Evolutionary conservation across 768 basidiomycete genomes (phyloP).

Genomic region (Boletus reticulatus): DNA sequence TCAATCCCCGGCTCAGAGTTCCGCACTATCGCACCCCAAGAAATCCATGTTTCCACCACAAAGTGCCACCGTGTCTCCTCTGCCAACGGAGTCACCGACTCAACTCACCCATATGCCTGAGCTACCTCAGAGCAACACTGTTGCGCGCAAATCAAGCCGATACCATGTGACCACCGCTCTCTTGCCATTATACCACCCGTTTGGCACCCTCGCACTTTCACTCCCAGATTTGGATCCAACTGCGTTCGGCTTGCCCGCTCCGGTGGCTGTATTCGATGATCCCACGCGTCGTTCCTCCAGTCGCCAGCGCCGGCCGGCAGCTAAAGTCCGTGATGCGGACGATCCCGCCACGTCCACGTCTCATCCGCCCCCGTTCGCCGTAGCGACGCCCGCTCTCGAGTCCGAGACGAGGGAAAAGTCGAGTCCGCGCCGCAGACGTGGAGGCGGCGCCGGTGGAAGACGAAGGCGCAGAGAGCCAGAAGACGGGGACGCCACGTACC

Average conservation of each 20-base stretch:
- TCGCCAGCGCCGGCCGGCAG: constrained; percentile 46
- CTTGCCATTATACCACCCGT: constrained; percentile 68
- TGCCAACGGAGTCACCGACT: constrained; percentile 10
- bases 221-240: constrained; percentile 62
- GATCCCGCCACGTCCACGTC: constrained; percentile 19
- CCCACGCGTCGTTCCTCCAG: constrained; percentile 41
- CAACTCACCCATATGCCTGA: constrained; percentile 9
- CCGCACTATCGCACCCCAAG: constrained; percentile 26
- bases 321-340: constrained; percentile 50
- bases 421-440: constrained; percentile 50
- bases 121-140: constrained; percentile 14
- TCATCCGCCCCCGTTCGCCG: constrained; percentile 7
- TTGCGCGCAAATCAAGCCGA: constrained; percentile 12
- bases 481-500: constrained; percentile 65
- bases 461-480: constrained; percentile 60
- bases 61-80: constrained; percentile 13
- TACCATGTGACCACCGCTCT: constrained; percentile 38
- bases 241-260: constrained; percentile 53
- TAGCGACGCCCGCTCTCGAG: constrained; percentile 10
- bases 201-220: constrained; percentile 60
- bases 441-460: constrained; percentile 41
- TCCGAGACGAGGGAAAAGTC: constrained; percentile 41
- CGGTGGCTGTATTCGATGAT: constrained; percentile 44
- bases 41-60: constrained; percentile 14
- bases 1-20: constrained; percentile 49